Percentiles rank a stretch among this genome's conserved stretches.
These are phyloP conservation scores for Endocarpon pusillum DNA, from an alignment of 495 filamentous ascomycete genomes.

Conservation along the genomic window DNA sequence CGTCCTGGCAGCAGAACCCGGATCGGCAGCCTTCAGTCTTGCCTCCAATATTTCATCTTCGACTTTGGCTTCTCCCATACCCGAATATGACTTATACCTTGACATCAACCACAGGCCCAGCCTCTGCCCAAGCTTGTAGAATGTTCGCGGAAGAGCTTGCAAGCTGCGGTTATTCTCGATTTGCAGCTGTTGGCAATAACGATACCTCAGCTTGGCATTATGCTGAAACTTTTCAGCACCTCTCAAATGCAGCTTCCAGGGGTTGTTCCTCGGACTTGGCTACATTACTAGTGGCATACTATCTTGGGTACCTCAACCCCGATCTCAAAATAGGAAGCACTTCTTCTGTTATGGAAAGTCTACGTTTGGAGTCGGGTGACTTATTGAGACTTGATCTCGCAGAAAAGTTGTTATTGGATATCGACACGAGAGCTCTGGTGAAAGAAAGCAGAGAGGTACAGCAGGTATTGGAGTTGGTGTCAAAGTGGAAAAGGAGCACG, in stretches of 20 bases:
- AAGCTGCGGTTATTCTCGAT: background rate
- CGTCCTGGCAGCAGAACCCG: slow-evolving; percentile 2
- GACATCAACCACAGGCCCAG: background rate
- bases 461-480: background rate
- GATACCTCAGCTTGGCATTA: too few relatives aligned
- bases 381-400: background rate
- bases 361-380: background rate
- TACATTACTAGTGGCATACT: background rate
- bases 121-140: too few relatives aligned
- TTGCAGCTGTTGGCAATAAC: too few relatives aligned
- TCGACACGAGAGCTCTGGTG: background rate
- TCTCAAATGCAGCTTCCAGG: background rate
- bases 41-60: slow-evolving; percentile 11
- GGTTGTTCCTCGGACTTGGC: background rate
- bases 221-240: background rate
- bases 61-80: slow-evolving; percentile 15
- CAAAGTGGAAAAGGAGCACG: background rate
- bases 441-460: background rate
- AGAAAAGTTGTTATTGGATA: background rate
- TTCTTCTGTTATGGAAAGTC: too few relatives aligned
- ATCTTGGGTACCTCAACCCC: background rate
- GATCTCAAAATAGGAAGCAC: too few relatives aligned
- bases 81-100: slow-evolving; percentile 4
- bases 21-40: slow-evolving; percentile 7
- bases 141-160: background rate